Base-by-base conservation (phyloP, 2,329 filamentous ascomycete species). In the Myotisia sp. region DNA sequence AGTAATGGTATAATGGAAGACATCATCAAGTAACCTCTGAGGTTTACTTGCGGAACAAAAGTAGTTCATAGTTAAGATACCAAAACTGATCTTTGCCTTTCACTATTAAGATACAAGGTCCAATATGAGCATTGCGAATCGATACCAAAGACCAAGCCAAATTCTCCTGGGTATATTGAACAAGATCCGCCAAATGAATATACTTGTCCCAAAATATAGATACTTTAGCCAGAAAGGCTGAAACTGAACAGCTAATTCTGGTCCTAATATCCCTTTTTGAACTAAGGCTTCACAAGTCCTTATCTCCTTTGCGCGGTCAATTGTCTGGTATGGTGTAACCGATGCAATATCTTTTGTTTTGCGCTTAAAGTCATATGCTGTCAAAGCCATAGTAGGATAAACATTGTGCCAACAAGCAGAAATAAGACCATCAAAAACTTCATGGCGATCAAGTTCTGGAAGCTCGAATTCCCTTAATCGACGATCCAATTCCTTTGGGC, bases 341-440 rank as follows among this genome's bases (percentile, higher is more conserved):
- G 28, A 26, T 10, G 3, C 18, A 24, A 44, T 38, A 31, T 37
- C 32, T 33, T 40, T 41, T 28, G 38, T 45, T 30, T 42, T 47
- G 33, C 42, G 36, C 20, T 42, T 43, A 27, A 43, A 40, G 14
- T 45, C 40, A 23, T 43, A 47, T 7, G 38, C 44, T 30, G 41
- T 5, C 16, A 47, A 26, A 12, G 40, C 42, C 36, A 45, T 45
- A 29, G 35, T 47, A 39, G 44, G 44, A 38, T 41, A 46, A 29
- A 46, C 38, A 42, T 45, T 34, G 14, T 43, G 19, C 43, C 37
- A 47, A 40, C 42, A 47, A 36, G 22, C 26, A 35, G 34, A 35
- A 42, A 39, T 44, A 18, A 47, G 37, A 12, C 23, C 24, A 38
- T 47, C 40, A 27, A 44, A 44, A 26, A 43, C 26, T 21, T 36